These are phyloP conservation scores for Lentinula guzmanii DNA, from an alignment of 768 basidiomycete species.

Conservation along the genomic window DNA sequence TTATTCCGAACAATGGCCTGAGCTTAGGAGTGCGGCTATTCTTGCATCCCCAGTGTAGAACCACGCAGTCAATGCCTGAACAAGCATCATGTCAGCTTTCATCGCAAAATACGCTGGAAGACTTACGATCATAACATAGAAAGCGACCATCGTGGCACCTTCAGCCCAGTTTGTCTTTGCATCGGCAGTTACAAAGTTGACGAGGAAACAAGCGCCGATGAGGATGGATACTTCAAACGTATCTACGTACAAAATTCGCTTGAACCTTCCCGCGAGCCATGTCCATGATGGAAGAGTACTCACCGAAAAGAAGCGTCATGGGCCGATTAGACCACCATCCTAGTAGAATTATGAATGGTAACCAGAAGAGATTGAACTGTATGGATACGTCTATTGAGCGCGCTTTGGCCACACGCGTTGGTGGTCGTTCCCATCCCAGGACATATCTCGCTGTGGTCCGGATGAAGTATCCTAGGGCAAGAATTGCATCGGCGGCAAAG, in stretches of 20 bases:
- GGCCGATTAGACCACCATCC: slow-evolving; percentile 64
- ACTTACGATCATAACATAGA: slow-evolving; percentile 58
- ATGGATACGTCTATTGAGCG: slow-evolving; percentile 74
- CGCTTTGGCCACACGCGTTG: slow-evolving; percentile 45
- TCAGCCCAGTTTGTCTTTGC: slow-evolving; percentile 75
- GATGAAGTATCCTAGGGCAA: slow-evolving; percentile 40
- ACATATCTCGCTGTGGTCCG: slow-evolving; percentile 24
- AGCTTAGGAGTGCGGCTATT: neutral
- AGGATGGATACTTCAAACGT: slow-evolving; percentile 62
- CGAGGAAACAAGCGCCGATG: slow-evolving; percentile 65
- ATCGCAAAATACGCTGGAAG: neutral
- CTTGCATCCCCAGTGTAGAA: neutral
- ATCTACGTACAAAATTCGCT: slow-evolving; percentile 30
- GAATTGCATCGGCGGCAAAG: slow-evolving; percentile 65
- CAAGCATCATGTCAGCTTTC: neutral
- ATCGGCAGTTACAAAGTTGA: slow-evolving; percentile 77
- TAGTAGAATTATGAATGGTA: slow-evolving; percentile 63
- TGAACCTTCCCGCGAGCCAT: neutral
- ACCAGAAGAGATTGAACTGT: slow-evolving; percentile 75
- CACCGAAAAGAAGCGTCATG: slow-evolving; percentile 64
- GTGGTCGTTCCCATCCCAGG: slow-evolving; percentile 31
- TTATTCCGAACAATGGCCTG: neutral
- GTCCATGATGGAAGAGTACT: neutral
- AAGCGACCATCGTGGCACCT: slow-evolving; percentile 57
- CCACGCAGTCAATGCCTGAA: slow-evolving; percentile 2